Base-by-base conservation (phyloP, 2,329 filamentous ascomycete species). In the Cercospora janseana region DNA sequence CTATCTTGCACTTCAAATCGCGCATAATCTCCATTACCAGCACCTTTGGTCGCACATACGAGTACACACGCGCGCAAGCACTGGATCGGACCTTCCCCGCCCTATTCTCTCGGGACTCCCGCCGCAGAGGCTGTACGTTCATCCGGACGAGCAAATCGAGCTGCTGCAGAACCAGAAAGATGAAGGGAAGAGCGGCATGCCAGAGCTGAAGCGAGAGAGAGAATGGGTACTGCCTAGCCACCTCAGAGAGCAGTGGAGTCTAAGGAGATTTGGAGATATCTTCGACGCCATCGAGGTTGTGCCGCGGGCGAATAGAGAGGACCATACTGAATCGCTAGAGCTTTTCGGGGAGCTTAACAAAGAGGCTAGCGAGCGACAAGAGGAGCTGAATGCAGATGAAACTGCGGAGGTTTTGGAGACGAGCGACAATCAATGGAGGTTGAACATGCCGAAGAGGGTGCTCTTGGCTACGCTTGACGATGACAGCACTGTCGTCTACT, bases 401-500 rank as follows among this genome's bases (percentile, higher is more conserved):
- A 57, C 61, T 6, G 32, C 8, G 15, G 51, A 60, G 3, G 57
- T 61, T 13, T 48, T 41, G 6, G 49, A 56, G 24, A 43, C 16
- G 64, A 65, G 38, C 57, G 31, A 37, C 70, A 55, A 54, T 31
- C 38, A 53, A 41, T 77, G 74, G 74, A 69, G 74, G 54, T 68
- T 61, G 16, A 70, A 51, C 16, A 41, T 57, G 49, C 62, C 67
- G 40, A 92, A 91, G 73, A 76, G 87, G 54, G 67, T 91, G 8
- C 65, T 92, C n/a, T 73, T 93, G 44, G 87, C 85, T 12, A 86
- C 85, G 2, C 73, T 89, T 40, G 85, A 89, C 64, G 82, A 86
- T 61, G 88, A 93, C 69, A 91, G 87, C 57, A 92, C 88, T 0
- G 78, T 93, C 13, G 85, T 88, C 31, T 93, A 92, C 70, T 93